phyloP scores from a whole-genome alignment of 805 yeast species.

The Candida ficus region DNA sequence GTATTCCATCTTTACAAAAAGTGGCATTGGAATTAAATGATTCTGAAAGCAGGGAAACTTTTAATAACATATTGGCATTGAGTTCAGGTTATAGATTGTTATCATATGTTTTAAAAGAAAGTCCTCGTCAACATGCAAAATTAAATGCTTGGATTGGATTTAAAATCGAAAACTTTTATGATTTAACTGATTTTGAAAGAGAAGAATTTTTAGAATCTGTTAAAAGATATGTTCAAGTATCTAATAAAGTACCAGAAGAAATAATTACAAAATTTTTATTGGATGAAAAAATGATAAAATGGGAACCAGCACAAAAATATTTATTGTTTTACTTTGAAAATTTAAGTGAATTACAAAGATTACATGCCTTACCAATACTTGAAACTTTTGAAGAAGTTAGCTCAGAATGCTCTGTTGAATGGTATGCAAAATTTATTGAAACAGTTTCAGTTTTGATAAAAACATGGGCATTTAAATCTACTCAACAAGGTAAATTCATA shows the following conservation, averaged over 20 bases:
- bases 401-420: background rate
- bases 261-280: conserved; percentile 7
- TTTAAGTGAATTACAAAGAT: background rate
- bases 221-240: conserved; percentile 5
- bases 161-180: conserved; percentile 6
- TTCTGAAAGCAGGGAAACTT: conserved; percentile 6
- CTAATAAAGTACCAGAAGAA: conserved; percentile 8
- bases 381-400: conserved; percentile 4
- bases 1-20: conserved; percentile 4
- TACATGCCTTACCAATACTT: conserved; percentile 2
- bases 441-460: conserved; percentile 5
- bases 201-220: conserved; percentile 5
- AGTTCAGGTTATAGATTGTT: conserved; percentile 6
- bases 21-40: conserved; percentile 6
- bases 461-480: background rate
- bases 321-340: conserved; percentile 11
- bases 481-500: too few species aligned
- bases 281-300: conserved; percentile 2
- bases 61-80: conserved; percentile 10
- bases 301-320: conserved; percentile 1
- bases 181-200: background rate
- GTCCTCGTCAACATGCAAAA: background rate
- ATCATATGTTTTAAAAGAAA: conserved; percentile 4
- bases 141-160: conserved; percentile 12
- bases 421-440: conserved; percentile 11